Evolutionary conservation across 2,329 filamentous ascomycete genomes (phyloP).

Genomic region (Monosporascus sp.): DNA sequence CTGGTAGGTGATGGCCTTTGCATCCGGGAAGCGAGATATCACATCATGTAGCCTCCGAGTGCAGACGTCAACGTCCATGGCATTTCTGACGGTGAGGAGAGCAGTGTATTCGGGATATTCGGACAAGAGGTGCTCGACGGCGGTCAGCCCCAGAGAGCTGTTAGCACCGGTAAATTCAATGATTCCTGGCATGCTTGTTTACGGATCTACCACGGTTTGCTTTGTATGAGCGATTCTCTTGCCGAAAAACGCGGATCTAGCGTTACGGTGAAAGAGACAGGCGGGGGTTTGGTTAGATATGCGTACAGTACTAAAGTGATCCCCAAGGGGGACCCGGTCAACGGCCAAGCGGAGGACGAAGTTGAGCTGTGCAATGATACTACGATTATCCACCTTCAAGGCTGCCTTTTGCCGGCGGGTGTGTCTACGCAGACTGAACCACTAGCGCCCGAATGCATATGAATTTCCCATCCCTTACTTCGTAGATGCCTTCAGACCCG

Average conservation of each 20-base stretch:
- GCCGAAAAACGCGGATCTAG: not conserved
- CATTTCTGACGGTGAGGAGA: conserved; percentile 26
- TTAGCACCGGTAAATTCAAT: conserved; percentile 33
- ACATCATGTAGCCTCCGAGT: conserved; percentile 20
- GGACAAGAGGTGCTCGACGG: conserved; percentile 14
- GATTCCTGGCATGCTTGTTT: conserved; percentile 23
- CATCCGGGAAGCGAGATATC: conserved; percentile 27
- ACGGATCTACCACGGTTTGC: not conserved
- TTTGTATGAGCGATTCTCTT: not conserved
- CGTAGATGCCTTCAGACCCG: no score
- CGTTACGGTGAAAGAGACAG: not conserved
- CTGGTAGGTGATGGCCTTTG: conserved; percentile 26
- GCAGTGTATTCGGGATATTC: conserved; percentile 14
- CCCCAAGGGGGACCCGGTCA: no score
- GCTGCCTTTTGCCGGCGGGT: no score
- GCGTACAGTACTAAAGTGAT: no score
- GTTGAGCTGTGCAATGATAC: no score
- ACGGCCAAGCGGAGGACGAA: no score
- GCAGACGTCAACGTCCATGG: conserved; percentile 23
- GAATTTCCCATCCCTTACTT: no score
- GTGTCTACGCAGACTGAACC: no score
- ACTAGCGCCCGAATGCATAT: no score
- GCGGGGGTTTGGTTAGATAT: not conserved
- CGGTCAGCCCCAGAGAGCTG: conserved; percentile 26
- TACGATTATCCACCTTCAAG: no score